Conservation (phyloP, 805 yeast genomes). For the Torulaspora indica region DNA sequence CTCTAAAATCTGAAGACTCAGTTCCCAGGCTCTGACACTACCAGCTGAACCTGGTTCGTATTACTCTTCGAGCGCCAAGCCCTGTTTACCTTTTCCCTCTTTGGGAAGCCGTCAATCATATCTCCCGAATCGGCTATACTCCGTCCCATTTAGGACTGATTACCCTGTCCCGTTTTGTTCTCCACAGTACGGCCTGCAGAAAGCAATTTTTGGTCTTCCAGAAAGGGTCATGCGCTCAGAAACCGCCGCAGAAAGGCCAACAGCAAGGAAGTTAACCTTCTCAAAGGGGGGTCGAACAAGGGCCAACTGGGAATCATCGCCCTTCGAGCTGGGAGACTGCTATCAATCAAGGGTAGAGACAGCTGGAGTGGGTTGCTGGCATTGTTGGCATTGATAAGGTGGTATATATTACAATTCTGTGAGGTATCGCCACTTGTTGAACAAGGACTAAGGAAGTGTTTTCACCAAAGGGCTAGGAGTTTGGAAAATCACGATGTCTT, state of each 20-base stretch:
- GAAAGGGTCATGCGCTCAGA: conserved; percentile 1
- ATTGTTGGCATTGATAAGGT: neutral
- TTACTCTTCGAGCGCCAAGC: conserved; percentile 1
- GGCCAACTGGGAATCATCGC: conserved; percentile 4
- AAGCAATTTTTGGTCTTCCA: neutral
- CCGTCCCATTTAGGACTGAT: neutral
- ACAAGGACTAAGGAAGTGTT: no score
- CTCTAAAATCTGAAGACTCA: no score
- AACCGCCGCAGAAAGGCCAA: neutral
- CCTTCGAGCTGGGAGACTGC: neutral
- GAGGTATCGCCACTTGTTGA: no score
- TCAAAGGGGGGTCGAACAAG: conserved; percentile 5
- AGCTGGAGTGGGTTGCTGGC: conserved; percentile 1
- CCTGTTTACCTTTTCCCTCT: conserved; percentile 5
- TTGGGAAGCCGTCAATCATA: conserved; percentile 4
- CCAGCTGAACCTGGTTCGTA: neutral
- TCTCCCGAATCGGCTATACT: conserved; percentile 3
- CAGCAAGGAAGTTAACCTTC: neutral
- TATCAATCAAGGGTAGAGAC: neutral
- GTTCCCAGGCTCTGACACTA: no score
- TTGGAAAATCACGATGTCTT: conserved; percentile 23
- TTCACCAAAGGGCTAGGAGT: neutral
- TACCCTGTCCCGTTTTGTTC: neutral
- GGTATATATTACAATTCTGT: neutral
- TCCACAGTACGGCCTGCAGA: conserved; percentile 2